These are phyloP conservation scores for Citrus inodora DNA, from an alignment of 345 rosid species.

Conservation along the genomic window DNA sequence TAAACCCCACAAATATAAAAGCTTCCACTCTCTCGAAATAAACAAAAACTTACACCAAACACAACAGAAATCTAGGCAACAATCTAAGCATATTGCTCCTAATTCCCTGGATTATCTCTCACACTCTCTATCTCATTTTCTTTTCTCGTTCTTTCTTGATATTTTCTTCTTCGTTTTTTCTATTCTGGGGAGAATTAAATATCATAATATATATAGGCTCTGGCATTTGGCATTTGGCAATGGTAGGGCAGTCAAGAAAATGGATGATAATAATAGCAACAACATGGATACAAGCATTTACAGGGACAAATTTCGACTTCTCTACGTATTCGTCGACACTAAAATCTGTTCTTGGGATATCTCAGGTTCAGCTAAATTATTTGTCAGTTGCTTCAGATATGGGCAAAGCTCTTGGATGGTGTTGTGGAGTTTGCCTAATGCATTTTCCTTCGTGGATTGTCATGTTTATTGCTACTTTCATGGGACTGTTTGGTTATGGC, in stretches of 20 bases:
- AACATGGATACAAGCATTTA: constrained; percentile 74
- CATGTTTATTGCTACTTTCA: constrained; percentile 47
- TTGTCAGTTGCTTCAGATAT: constrained; percentile 74
- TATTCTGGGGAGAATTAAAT: neutral
- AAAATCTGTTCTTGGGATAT: constrained; percentile 60
- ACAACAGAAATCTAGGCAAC: neutral
- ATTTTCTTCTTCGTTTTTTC: neutral
- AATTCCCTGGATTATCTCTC: neutral
- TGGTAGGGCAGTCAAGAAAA: constrained; percentile 60
- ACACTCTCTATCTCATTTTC: neutral
- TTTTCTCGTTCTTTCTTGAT: neutral
- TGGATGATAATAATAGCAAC: constrained; percentile 65
- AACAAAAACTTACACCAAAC: neutral
- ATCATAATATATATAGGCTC: neutral
- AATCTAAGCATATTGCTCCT: neutral
- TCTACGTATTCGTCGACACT: constrained; percentile 58
- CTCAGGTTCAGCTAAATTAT: constrained; percentile 69
- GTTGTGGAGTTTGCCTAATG: constrained; percentile 50
- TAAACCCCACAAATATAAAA: neutral
- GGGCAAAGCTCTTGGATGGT: constrained; percentile 83
- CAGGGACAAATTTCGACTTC: constrained; percentile 86
- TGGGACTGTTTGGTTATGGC: constrained; percentile 61
- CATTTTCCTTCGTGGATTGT: constrained; percentile 61
- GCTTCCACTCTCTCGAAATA: too few relatives aligned
- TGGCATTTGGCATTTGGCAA: constrained; percentile 2